phyloP scores from a whole-genome alignment of 148 eudicot species.

The Spergularia bocconei region DNA sequence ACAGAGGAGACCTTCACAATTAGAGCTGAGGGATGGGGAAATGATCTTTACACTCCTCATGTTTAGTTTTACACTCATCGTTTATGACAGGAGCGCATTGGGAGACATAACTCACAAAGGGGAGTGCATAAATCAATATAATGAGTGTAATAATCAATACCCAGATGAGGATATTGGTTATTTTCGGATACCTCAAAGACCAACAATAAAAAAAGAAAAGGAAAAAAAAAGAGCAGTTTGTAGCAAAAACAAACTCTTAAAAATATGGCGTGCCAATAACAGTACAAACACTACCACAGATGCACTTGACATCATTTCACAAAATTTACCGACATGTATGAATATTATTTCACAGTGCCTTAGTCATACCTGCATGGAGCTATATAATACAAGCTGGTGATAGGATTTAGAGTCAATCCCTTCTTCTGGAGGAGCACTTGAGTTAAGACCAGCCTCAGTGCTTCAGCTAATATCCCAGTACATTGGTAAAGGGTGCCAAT shows the following conservation, averaged over 20 bases:
- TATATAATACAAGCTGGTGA: conserved; percentile 90
- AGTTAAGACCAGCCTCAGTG: conserved; percentile 79
- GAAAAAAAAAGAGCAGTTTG: not conserved
- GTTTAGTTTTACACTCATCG: too few relatives aligned
- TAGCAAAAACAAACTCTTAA: not conserved
- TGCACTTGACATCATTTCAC: not conserved
- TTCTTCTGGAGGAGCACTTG: conserved; percentile 87
- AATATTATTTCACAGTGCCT: not conserved
- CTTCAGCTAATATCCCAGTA: conserved; percentile 82
- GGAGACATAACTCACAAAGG: too few relatives aligned
- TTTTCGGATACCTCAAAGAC: not conserved
- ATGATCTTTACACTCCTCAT: too few relatives aligned
- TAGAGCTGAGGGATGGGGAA: not conserved
- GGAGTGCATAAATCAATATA: too few relatives aligned
- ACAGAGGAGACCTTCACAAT: not conserved
- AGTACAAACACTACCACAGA: not conserved
- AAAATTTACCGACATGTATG: not conserved
- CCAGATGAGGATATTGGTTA: not conserved
- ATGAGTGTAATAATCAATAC: too few relatives aligned
- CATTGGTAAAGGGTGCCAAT: conserved; percentile 79
- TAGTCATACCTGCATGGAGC: conserved; percentile 84
- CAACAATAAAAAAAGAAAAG: not conserved
- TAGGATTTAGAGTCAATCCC: conserved; percentile 78
- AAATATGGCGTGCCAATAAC: not conserved
- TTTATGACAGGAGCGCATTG: too few relatives aligned